These are phyloP conservation scores for Lithospermum erythrorhizon DNA, from an alignment of 257 asterid genomes.

Conservation along the genomic window DNA sequence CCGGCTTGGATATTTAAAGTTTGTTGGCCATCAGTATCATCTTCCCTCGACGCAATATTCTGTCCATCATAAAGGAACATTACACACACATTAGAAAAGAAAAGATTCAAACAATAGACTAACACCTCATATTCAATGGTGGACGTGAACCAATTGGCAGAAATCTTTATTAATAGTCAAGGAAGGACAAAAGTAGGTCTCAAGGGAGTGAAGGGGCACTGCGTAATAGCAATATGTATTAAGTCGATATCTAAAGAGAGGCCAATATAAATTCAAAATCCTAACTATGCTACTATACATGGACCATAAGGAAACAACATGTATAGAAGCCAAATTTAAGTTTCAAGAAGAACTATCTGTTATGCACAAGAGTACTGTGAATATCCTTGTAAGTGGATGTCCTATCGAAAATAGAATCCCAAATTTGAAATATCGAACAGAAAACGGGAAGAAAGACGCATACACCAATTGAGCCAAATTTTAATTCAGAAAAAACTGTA, in stretches of 20 bases:
- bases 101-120: slow-evolving; percentile 12
- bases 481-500: background rate
- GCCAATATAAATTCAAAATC: background rate
- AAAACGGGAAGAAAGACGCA: background rate
- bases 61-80: slow-evolving; percentile 17
- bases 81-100: slow-evolving; percentile 3
- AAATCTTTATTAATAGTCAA: background rate
- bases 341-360: no score
- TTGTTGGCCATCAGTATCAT: slow-evolving; percentile 46
- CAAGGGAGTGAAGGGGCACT: no score
- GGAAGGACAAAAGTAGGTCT: background rate
- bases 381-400: no score
- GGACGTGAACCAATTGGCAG: background rate
- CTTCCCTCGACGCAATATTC: slow-evolving; percentile 44
- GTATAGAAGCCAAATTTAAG: no score
- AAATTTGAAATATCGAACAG: background rate
- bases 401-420: background rate
- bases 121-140: background rate
- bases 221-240: background rate
- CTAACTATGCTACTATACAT: no score
- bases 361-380: no score
- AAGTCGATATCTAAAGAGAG: background rate
- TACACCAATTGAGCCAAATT: background rate
- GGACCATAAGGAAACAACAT: no score
- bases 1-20: slow-evolving; percentile 26